Conservation (phyloP, 768 basidiomycete genomes). For the Pulveroboletus sp. region DNA sequence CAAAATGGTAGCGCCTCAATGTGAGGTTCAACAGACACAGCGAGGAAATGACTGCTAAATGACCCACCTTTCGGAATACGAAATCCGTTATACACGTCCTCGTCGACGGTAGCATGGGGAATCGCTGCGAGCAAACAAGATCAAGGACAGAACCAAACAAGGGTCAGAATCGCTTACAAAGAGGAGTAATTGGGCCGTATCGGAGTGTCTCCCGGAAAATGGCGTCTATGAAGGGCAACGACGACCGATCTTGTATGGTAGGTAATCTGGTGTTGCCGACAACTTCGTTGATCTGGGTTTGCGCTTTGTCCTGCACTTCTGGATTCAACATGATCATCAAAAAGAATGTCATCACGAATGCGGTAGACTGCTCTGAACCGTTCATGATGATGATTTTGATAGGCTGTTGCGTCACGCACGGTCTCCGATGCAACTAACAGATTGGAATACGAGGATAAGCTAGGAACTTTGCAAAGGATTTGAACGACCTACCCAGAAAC, state of each 20-base stretch:
- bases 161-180: not conserved
- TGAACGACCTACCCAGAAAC: not conserved
- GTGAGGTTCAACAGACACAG: not conserved
- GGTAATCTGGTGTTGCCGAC: too few species aligned
- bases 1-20: slow-evolving; percentile 19
- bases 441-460: not conserved
- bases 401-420: not conserved
- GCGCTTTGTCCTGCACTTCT: too few species aligned
- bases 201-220: slow-evolving; percentile 30
- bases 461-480: not conserved
- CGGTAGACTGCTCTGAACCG: not conserved
- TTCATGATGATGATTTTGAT: not conserved
- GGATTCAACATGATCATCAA: too few species aligned
- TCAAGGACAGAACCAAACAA: not conserved
- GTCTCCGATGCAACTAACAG: slow-evolving; percentile 3
- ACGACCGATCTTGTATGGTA: slow-evolving; percentile 6
- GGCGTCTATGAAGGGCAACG: slow-evolving; percentile 35
- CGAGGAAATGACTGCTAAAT: too few species aligned
- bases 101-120: slow-evolving; percentile 4
- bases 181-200: slow-evolving; percentile 1
- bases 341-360: not conserved
- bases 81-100: slow-evolving; percentile 24
- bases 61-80: slow-evolving; percentile 37
- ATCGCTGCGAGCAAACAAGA: slow-evolving; percentile 4
- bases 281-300: too few species aligned